Evolutionary conservation across 371 early-diverging fungal species (phyloP).

Genomic region (Syncephalastrum monosporum): DNA sequence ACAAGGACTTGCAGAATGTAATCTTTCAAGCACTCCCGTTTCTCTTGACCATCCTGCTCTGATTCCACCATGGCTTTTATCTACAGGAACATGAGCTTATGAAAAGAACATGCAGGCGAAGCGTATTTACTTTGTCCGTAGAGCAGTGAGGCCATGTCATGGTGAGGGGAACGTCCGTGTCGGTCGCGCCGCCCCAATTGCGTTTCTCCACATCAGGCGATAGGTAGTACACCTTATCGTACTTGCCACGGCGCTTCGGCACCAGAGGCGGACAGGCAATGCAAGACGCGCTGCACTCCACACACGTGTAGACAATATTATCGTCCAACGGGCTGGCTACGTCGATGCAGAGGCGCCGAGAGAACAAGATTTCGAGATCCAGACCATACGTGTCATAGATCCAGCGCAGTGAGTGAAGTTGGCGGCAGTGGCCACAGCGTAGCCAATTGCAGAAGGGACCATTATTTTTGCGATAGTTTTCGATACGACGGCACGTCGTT

Average conservation of each 20-base stretch:
- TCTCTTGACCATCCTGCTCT: too few species aligned
- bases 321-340: neutral
- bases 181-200: slow-evolving; percentile 24
- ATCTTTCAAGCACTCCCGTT: too few species aligned
- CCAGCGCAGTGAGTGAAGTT: neutral
- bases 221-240: slow-evolving; percentile 17
- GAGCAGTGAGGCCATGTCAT: too few species aligned
- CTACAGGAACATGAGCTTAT: too few species aligned
- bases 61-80: too few species aligned
- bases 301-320: slow-evolving; percentile 18
- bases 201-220: slow-evolving; percentile 14
- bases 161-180: slow-evolving; percentile 9
- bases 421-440: slow-evolving; percentile 23
- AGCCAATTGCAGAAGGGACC: slow-evolving; percentile 15
- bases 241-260: neutral
- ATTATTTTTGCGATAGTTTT: slow-evolving; percentile 17
- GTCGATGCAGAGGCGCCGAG: slow-evolving; percentile 7
- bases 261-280: slow-evolving; percentile 7
- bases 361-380: slow-evolving; percentile 17
- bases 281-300: slow-evolving; percentile 11
- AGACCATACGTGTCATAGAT: slow-evolving; percentile 10
- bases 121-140: too few species aligned
- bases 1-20: too few species aligned
- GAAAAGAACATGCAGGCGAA: too few species aligned
- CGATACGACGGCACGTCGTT: slow-evolving; percentile 28